Base-by-base conservation (phyloP, 169 alveolate genomes). In the Plasmodium gonderi region DNA sequence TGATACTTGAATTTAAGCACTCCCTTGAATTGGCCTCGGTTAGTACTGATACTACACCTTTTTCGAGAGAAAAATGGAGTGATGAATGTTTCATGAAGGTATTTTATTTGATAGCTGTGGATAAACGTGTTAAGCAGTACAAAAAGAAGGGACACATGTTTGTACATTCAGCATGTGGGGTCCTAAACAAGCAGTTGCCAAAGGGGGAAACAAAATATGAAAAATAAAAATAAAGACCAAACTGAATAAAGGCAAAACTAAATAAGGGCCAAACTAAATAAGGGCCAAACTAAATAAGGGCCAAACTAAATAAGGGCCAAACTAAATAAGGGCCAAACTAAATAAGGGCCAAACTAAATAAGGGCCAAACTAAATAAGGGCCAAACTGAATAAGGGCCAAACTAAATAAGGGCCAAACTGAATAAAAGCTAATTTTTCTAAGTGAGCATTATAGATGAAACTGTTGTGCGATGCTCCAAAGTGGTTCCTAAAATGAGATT, bases 121-220 rank as follows among this genome's bases (percentile, higher is more conserved):
- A 29, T 36, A 60, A 29, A 60, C 72, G 72, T 20, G 72, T 36
- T 60, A 60, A 60, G 72, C 72, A 60, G 72, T n/a, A 36, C 9
- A 60, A 60, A 36, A 36, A n/a, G 26, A 20, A 60, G 72, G 72
- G 5, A 60, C 72, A 60, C 40, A 23, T 29, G 26, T 29, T 60
- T 60, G 72, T 60, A 36, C 72, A 60, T 60, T 36, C 72, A 60
- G 72, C 72, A 60, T 60, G 17, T 60, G 72, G 9, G 38, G 72
- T 29, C n/a, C n/a, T n/a, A 36, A 23, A 60, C 72, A 60, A 29
- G 72, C 72, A n/a, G 33, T 29, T 29, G 33, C 36, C 72, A 60
- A 60, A 17, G n/a, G n/a, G n/a, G n/a, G n/a, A 60, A 60, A 17
- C 17, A 54, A 54, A n/a, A n/a, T n/a, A n/a, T n/a, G n/a, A n/a